Evolutionary conservation across 805 yeast genomes (phyloP), one percentile per base, ranked within the genome.

Genomic region (Lachancea thermotolerans): DNA sequence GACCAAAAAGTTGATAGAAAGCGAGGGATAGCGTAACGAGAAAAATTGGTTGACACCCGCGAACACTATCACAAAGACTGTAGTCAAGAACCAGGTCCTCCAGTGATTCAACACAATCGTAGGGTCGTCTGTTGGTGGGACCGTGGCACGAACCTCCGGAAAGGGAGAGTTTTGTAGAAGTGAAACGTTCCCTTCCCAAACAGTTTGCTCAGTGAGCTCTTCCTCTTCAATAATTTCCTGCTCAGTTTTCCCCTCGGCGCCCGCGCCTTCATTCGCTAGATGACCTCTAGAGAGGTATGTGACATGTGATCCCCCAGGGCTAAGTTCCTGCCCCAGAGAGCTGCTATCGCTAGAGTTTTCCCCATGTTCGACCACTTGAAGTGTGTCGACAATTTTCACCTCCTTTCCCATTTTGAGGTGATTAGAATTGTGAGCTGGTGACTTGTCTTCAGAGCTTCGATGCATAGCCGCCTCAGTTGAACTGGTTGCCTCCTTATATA

Each of bases 71-170:
- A 76, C 71, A 59, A 77, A 73, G 10, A 74, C 53, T 25, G 77
- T 59, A 18, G 76, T 77, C 46, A 77, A 51, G 37, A 69, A 59
- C 80, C 81, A 77, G 44, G 77, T 73, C 65, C 82, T 71, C 61
- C 78, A 65, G 41, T 79, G 77, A 53, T 74, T 75, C 48, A 75
- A 72, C 5, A 69, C 69, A 16, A 75, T 57, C 3, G 69, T 50
- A 1, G 74, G 71, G 58, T 78, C 81, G 56, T 77, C 82, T 9
- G 64, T 58, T 9, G 75, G 69, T 7, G 79, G 74, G 32, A 78
- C 78, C 9, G 78, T 75, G 18, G 81, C 75, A 63, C 82, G 69
- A 39, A 77, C 82, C 55, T 77, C 81, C 1, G 81, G 77, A 50
- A 74, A 76, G 5, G 63, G 63, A 2, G 63, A 58, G 39, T 58